Evolutionary conservation across 306 rosid genomes (phyloP).

Genomic region (Quercus engelmannii): DNA sequence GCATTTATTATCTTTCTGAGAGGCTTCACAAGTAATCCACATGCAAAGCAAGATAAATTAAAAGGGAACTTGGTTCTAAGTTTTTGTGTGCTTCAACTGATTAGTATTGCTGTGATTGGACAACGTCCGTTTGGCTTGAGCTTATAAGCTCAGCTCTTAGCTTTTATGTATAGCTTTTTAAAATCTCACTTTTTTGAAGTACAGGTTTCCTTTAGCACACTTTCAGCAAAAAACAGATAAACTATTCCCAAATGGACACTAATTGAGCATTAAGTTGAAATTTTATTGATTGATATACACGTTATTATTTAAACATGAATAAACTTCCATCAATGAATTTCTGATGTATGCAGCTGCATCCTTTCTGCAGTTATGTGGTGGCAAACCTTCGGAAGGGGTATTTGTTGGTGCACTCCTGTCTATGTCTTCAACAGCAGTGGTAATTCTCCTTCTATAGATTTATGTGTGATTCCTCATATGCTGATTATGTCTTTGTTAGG

Average conservation of each 20-base stretch:
- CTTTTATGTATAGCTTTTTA: no score
- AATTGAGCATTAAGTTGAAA: conserved; percentile 1
- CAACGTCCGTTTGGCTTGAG: neutral
- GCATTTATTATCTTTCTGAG: neutral
- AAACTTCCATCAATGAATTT: conserved; percentile 19
- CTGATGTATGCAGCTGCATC: conserved; percentile 34
- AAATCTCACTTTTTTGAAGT: no score
- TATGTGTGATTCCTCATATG: neutral
- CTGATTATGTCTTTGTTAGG: neutral
- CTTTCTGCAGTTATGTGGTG: conserved; percentile 89
- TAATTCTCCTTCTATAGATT: conserved; percentile 30
- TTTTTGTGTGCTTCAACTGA: neutral
- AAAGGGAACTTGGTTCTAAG: neutral
- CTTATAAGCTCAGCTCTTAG: no score
- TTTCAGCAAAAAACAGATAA: no score
- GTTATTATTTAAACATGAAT: neutral
- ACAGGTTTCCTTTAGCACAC: no score
- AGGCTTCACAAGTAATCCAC: conserved; percentile 2
- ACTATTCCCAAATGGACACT: no score
- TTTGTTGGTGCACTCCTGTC: conserved; percentile 85
- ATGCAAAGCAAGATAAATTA: conserved; percentile 4
- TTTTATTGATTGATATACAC: neutral
- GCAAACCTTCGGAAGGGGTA: conserved; percentile 90
- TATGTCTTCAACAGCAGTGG: conserved; percentile 99
- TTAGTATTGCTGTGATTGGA: conserved; percentile 2